Base-by-base conservation (phyloP, 2,329 filamentous ascomycete species). In the Aspergillus flavus region DNA sequence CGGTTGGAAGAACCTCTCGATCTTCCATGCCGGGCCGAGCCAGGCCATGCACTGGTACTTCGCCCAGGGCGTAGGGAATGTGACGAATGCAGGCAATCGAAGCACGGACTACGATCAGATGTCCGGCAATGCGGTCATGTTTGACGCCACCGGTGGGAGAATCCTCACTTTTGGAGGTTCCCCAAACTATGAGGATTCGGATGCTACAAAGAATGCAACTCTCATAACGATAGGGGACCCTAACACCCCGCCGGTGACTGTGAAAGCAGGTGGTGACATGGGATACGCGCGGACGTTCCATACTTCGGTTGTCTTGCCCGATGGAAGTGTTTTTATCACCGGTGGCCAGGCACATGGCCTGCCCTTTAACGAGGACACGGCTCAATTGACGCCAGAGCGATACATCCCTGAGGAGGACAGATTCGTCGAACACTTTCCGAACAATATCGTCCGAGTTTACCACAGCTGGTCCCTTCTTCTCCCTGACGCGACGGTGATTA, bases 401-500 rank as follows among this genome's bases (percentile, higher is more conserved):
- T 86, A 78, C 68, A 72, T 82, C 66, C 83, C 83, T 0, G 67
- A 63, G n/a, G 76, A 74, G 16, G 74, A 80, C 66, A 68, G 65
- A 9, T 85, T 81, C 69, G 73, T 68, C 2, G 66, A 76, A n/a
- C 34, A 50, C 30, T 43, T 21, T 19, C 43, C 59, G 9, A 57
- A 61, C 34, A 61, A 61, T 21, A 36, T 61, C 12, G 19, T 57
- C 23, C 59, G 59, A 5, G 82, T 77, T 63, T 86, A 86, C 69
- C 83, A 86, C 69, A 80, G 78, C 53, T 72, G 82, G 2, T 76
- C 79, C 0, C 70, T 86, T 12, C 77, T 86, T 1, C 71, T 85
- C 32, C 77, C 78, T 1, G 84, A 86, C 63, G 84, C 73, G 1
- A 82, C 79, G 4, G 81, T 86, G n/a, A 76, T 84, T 61, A 80